Conservation (phyloP, 768 basidiomycete genomes). For the Termitomyces sp. region DNA sequence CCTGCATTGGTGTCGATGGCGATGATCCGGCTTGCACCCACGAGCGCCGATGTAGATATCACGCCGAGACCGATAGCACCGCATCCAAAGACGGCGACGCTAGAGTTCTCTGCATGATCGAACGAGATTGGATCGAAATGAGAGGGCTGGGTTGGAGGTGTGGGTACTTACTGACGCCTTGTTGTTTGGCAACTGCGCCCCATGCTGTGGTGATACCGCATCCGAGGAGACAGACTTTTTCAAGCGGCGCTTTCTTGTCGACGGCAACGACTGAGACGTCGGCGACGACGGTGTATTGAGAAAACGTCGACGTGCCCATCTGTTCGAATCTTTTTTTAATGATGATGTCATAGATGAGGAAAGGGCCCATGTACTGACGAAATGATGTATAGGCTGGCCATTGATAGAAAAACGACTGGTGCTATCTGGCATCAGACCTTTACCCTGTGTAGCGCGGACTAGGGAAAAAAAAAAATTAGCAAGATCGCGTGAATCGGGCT, state of each 20-base stretch:
- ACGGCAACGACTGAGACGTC: slow-evolving; percentile 96
- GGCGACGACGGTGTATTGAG: slow-evolving; percentile 98
- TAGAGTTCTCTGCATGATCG: slow-evolving; percentile 58
- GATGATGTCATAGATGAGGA: neutral
- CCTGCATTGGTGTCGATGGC: slow-evolving; percentile 85
- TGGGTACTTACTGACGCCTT: slow-evolving; percentile 62
- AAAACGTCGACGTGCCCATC: slow-evolving; percentile 99
- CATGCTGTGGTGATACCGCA: slow-evolving; percentile 98
- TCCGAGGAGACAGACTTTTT: slow-evolving; percentile 95
- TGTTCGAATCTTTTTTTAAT: slow-evolving; percentile 20
- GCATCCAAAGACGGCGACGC: slow-evolving; percentile 92
- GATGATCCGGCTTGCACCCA: slow-evolving; percentile 85
- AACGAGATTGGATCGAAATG: neutral
- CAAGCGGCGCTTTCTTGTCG: slow-evolving; percentile 77
- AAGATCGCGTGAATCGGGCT: neutral
- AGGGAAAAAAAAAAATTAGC: neutral
- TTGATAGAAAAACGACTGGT: slow-evolving; percentile 85
- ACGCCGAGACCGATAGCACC: slow-evolving; percentile 96
- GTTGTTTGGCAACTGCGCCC: slow-evolving; percentile 91
- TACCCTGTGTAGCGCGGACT: slow-evolving; percentile 92
- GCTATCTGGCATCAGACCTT: slow-evolving; percentile 92
- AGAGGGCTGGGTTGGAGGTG: neutral
- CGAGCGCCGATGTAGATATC: slow-evolving; percentile 69
- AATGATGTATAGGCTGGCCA: slow-evolving; percentile 85
- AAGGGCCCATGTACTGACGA: slow-evolving; percentile 48